Percentiles rank a stretch among this genome's conserved stretches.
These are phyloP conservation scores for Scortechinia acanthostroma DNA, from an alignment of 2,329 filamentous ascomycete species.

Conservation along the genomic window DNA sequence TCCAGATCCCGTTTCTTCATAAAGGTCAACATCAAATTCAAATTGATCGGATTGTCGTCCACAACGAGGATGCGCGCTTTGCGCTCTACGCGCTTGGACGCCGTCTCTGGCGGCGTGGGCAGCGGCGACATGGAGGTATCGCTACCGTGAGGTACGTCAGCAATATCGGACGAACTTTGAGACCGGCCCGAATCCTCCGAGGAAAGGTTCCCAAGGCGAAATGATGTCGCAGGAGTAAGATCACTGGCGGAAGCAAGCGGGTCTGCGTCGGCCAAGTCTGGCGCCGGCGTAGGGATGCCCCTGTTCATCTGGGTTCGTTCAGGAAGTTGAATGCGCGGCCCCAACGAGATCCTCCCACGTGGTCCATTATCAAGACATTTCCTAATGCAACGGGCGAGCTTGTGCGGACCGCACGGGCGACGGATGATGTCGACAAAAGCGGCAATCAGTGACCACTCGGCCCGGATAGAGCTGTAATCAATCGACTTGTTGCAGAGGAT, in stretches of 20 bases:
- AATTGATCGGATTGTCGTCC: constrained; percentile 32
- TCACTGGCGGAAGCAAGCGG: no score
- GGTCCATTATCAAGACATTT: neutral
- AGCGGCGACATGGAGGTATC: no score
- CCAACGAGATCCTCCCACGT: neutral
- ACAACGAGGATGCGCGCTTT: constrained; percentile 20
- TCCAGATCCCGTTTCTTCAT: constrained; percentile 25
- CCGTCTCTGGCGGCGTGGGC: no score
- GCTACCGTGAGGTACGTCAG: no score
- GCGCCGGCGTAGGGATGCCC: no score
- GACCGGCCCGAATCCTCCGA: no score
- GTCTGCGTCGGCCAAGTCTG: no score
- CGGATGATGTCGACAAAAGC: neutral
- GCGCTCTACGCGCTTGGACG: no score
- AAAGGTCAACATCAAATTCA: constrained; percentile 25
- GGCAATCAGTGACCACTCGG: neutral
- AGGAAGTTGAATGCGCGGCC: neutral
- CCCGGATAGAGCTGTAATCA: neutral
- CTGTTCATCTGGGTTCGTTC: no score
- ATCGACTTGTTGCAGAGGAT: neutral
- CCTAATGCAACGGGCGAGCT: neutral
- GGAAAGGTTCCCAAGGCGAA: no score
- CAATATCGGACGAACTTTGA: no score
- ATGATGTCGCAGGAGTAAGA: no score
- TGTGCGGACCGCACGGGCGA: neutral